Conservation (phyloP, 1,284 basidiomycete species). For the Hemileia vastatrix region DNA sequence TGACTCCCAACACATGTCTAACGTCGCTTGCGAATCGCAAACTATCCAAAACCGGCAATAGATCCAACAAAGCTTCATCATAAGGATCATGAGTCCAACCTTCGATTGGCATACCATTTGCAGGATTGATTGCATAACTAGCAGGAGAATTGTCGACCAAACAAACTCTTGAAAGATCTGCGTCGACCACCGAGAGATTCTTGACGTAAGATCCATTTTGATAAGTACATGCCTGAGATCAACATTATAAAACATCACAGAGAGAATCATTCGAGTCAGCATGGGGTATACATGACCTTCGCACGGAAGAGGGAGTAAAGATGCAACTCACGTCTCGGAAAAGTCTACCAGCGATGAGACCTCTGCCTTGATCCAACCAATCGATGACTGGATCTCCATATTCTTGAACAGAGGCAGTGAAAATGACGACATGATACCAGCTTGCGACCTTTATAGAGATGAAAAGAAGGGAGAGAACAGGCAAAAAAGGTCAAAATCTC, state of each 20-base stretch:
- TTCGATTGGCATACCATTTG: conserved; percentile 96
- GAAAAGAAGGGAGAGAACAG: conserved; percentile 19
- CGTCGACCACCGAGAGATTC: conserved; percentile 73
- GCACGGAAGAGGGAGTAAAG: neutral
- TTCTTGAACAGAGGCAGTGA: conserved; percentile 96
- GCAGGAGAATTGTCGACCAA: conserved; percentile 94
- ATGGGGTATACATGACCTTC: neutral
- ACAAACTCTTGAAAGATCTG: conserved; percentile 79
- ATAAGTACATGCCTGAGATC: conserved; percentile 71
- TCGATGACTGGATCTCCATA: conserved; percentile 99
- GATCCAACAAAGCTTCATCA: conserved; percentile 89
- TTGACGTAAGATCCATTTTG: conserved; percentile 91
- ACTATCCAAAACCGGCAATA: conserved; percentile 87
- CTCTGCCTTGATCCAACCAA: conserved; percentile 87
- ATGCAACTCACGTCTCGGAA: conserved; percentile 68
- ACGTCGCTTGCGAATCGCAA: conserved; percentile 92
- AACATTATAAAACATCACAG: too few relatives aligned
- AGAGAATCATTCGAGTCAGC: conserved; percentile 1
- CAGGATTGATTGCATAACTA: conserved; percentile 78
- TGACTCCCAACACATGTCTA: conserved; percentile 74
- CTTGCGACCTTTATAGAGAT: conserved; percentile 66
- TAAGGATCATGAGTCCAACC: conserved; percentile 96
- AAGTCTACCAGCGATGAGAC: conserved; percentile 69
- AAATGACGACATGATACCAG: conserved; percentile 98
- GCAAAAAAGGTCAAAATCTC: neutral